Percentiles rank a stretch among this genome's conserved stretches.
Conservation (phyloP, 1,284 basidiomycete genomes). For the Termitomyces sp. region DNA sequence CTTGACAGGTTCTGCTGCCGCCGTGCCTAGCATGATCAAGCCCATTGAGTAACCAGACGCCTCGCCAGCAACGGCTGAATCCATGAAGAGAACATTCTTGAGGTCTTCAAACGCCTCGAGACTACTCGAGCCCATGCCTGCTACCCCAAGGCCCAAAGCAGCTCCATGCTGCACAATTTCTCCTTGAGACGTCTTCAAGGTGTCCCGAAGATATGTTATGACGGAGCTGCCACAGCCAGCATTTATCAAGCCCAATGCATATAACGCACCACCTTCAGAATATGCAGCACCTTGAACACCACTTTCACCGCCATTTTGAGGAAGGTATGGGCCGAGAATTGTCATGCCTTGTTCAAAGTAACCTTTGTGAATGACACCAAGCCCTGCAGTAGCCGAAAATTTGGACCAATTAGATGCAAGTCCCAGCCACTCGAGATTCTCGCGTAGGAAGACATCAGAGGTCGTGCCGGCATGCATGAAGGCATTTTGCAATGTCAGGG, state of each 20-base stretch:
- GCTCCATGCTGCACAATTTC: conserved; percentile 96
- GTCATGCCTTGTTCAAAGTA: conserved; percentile 90
- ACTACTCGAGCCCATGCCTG: conserved; percentile 87
- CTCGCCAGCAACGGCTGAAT: conserved; percentile 92
- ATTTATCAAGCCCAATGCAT: conserved; percentile 92
- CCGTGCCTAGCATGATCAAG: conserved; percentile 91
- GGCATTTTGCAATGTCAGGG: conserved; percentile 91
- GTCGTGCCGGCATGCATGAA: conserved; percentile 96
- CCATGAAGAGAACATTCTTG: conserved; percentile 82
- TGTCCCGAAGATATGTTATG: conserved; percentile 71
- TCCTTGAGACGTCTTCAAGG: conserved; percentile 64
- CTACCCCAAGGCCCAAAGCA: conserved; percentile 88
- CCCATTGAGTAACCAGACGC: conserved; percentile 96
- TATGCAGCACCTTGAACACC: conserved; percentile 74
- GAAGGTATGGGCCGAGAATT: conserved; percentile 92
- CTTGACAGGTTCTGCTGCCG: conserved; percentile 68
- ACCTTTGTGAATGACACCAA: conserved; percentile 96
- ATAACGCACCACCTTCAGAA: conserved; percentile 90
- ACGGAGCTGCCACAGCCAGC: conserved; percentile 80
- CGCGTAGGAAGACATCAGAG: conserved; percentile 86
- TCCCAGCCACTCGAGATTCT: conserved; percentile 93
- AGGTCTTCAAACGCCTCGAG: conserved; percentile 88
- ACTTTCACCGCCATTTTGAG: conserved; percentile 67
- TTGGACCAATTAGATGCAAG: conserved; percentile 96
- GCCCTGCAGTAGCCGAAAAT: conserved; percentile 91